A percentile compares a stretch with the other conserved stretches of the same genome.
These are phyloP conservation scores for Misopates orontium DNA, from an alignment of 257 asterid genomes.

Conservation along the genomic window DNA sequence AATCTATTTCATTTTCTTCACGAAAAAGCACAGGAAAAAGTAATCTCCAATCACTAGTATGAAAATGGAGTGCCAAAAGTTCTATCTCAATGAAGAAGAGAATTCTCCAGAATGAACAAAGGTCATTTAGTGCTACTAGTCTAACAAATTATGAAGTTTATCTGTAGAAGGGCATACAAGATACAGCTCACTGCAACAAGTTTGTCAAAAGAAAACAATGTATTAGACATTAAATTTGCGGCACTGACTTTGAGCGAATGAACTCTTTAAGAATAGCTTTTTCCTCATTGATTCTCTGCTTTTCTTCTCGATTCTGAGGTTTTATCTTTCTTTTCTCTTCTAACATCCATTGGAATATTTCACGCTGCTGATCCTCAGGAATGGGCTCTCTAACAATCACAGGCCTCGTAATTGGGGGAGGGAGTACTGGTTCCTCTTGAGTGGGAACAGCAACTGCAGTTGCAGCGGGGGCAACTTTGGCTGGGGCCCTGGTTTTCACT, in stretches of 20 bases:
- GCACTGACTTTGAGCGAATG: conserved; percentile 50
- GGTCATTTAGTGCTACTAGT: too few relatives aligned
- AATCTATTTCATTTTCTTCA: too few relatives aligned
- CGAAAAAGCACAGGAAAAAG: too few relatives aligned
- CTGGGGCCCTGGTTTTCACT: conserved; percentile 30
- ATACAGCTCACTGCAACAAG: conserved; percentile 13
- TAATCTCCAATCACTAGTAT: too few relatives aligned
- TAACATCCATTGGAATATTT: conserved; percentile 66
- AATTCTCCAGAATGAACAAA: too few relatives aligned
- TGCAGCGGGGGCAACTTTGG: conserved; percentile 40
- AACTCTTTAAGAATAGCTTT: conserved; percentile 66
- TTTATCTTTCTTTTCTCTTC: conserved; percentile 69
- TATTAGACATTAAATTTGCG: conserved; percentile 31
- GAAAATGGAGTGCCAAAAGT: too few relatives aligned
- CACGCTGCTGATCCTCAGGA: conserved; percentile 60
- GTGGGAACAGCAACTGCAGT: conserved; percentile 29
- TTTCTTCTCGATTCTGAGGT: conserved; percentile 51
- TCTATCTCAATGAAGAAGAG: too few relatives aligned
- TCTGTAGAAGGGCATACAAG: conserved; percentile 8
- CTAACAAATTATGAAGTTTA: conserved; percentile 6
- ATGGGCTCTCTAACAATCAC: conserved; percentile 45
- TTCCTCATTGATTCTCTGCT: conserved; percentile 55
- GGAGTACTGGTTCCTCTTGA: conserved; percentile 34
- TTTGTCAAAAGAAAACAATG: conserved; percentile 22
- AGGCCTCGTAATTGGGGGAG: conserved; percentile 42